These are phyloP conservation scores for Zymoseptoria crescenta DNA, from an alignment of 2,329 filamentous ascomycete genomes.

Conservation along the genomic window DNA sequence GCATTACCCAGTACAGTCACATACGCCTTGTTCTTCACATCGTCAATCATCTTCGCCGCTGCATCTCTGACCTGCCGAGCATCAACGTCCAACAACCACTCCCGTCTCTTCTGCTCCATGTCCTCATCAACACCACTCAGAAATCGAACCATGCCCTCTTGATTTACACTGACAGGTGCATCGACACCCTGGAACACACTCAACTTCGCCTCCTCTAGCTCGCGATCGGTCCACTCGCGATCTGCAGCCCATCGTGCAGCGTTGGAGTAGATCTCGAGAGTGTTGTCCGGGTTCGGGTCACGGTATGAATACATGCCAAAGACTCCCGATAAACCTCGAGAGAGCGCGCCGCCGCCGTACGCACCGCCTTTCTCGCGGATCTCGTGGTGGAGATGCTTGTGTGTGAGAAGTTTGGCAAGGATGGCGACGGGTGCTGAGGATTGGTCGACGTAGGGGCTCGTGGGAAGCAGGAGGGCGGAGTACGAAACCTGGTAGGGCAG, in stretches of 20 bases:
- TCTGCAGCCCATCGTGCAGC: slow-evolving; percentile 78
- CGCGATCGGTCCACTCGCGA: slow-evolving; percentile 70
- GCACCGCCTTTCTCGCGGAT: slow-evolving; percentile 96
- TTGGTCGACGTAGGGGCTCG: slow-evolving; percentile 70
- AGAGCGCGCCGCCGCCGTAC: slow-evolving; percentile 86
- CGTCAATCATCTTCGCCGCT: slow-evolving; percentile 68
- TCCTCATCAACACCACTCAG: slow-evolving; percentile 76
- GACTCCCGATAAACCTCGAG: slow-evolving; percentile 67
- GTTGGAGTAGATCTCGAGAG: slow-evolving; percentile 72
- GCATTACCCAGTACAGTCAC: slow-evolving; percentile 61
- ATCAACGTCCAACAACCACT: slow-evolving; percentile 78
- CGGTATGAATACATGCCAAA: slow-evolving; percentile 97
- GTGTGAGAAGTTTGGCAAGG: slow-evolving; percentile 82
- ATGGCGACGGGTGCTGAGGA: slow-evolving; percentile 77
- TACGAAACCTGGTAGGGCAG: slow-evolving; percentile 98
- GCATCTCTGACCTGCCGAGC: slow-evolving; percentile 70
- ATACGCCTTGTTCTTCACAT: slow-evolving; percentile 49
- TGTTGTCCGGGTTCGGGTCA: slow-evolving; percentile 89
- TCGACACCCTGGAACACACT: slow-evolving; percentile 89
- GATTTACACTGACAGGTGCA: slow-evolving; percentile 76
- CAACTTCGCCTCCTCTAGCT: slow-evolving; percentile 93
- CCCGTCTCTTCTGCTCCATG: slow-evolving; percentile 79
- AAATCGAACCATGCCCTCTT: slow-evolving; percentile 81
- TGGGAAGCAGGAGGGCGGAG: slow-evolving; percentile 71
- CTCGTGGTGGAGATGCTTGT: slow-evolving; percentile 94